phyloP scores from a whole-genome alignment of 495 filamentous ascomycete species.

The Hypoxylon fragiforme region DNA sequence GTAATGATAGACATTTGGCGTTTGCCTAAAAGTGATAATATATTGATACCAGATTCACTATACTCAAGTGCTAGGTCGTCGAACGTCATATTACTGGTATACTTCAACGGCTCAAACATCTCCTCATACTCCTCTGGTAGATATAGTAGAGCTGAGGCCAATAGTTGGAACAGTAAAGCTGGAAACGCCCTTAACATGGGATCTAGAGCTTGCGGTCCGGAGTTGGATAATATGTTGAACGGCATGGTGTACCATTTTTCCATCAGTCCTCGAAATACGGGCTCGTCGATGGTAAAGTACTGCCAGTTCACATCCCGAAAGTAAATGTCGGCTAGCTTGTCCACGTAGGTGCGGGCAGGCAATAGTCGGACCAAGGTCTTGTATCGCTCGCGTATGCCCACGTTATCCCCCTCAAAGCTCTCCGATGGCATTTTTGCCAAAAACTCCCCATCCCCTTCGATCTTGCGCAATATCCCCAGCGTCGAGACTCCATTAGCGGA shows the following conservation, averaged over 20 bases:
- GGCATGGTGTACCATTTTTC: slow-evolving; percentile 55
- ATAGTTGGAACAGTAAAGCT: slow-evolving; percentile 59
- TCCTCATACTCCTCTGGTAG: slow-evolving; percentile 52
- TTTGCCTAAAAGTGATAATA: slow-evolving; percentile 59
- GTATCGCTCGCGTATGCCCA: slow-evolving; percentile 52
- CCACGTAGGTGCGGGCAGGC: slow-evolving; percentile 55
- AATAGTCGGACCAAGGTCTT: slow-evolving; percentile 56
- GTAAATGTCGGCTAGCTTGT: slow-evolving; percentile 57
- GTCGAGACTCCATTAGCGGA: slow-evolving; percentile 48
- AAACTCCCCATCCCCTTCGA: slow-evolving; percentile 42
- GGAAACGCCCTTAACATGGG: slow-evolving; percentile 56
- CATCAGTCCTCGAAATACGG: slow-evolving; percentile 53
- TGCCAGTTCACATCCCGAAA: slow-evolving; percentile 63
- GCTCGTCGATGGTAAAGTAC: slow-evolving; percentile 59
- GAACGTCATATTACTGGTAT: slow-evolving; percentile 61
- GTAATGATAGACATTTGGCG: slow-evolving; percentile 56
- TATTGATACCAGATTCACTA: slow-evolving; percentile 57
- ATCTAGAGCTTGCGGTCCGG: slow-evolving; percentile 47
- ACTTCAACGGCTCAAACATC: slow-evolving; percentile 56
- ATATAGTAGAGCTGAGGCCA: slow-evolving; percentile 58
- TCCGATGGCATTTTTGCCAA: slow-evolving; percentile 35
- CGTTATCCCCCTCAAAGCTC: slow-evolving; percentile 31
- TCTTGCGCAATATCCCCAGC: slow-evolving; percentile 54
- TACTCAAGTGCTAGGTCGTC: slow-evolving; percentile 62
- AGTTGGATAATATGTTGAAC: slow-evolving; percentile 45